Evolutionary conservation across 2,329 filamentous ascomycete genomes (phyloP).

Genomic region (Gremmenia infestans): DNA sequence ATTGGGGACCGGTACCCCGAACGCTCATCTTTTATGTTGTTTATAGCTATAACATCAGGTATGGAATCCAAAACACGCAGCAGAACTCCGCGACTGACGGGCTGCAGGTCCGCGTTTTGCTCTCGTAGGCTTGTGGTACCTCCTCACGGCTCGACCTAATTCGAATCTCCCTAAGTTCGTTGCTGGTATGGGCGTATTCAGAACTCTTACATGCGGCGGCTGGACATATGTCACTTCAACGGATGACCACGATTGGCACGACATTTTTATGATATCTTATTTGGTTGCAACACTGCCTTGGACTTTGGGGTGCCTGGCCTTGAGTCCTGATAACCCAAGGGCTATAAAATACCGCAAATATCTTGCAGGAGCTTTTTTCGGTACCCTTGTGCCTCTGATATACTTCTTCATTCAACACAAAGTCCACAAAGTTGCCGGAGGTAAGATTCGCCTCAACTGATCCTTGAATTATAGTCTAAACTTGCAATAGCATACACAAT

Average conservation of each 20-base stretch:
- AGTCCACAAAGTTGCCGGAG: constrained; percentile 87
- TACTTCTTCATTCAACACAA: constrained; percentile 99
- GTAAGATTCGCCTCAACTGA: constrained; percentile 46
- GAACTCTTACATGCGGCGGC: constrained; percentile 89
- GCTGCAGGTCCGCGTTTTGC: constrained; percentile 75
- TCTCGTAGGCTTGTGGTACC: constrained; percentile 86
- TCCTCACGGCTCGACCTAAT: constrained; percentile 74
- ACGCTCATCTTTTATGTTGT: constrained; percentile 92
- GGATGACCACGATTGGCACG: constrained; percentile 97
- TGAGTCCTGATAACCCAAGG: constrained; percentile 78
- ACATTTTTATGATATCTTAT: constrained; percentile 99
- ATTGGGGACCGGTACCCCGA: constrained; percentile 98
- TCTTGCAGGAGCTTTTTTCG: constrained; percentile 80
- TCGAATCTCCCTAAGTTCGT: constrained; percentile 76
- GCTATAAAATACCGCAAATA: constrained; percentile 88
- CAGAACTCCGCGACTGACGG: constrained; percentile 14
- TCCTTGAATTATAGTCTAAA: constrained; percentile 23
- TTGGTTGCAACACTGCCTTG: constrained; percentile 90
- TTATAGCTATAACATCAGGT: constrained; percentile 94
- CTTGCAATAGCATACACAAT: constrained; percentile 75
- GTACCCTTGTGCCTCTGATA: constrained; percentile 79
- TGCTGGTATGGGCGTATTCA: constrained; percentile 72
- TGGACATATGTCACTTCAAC: constrained; percentile 99
- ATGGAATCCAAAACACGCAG: constrained; percentile 26
- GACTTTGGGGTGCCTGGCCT: constrained; percentile 83